phyloP scores from a whole-genome alignment of 75 land plant genomes.

The Selaginella tamariscina region DNA sequence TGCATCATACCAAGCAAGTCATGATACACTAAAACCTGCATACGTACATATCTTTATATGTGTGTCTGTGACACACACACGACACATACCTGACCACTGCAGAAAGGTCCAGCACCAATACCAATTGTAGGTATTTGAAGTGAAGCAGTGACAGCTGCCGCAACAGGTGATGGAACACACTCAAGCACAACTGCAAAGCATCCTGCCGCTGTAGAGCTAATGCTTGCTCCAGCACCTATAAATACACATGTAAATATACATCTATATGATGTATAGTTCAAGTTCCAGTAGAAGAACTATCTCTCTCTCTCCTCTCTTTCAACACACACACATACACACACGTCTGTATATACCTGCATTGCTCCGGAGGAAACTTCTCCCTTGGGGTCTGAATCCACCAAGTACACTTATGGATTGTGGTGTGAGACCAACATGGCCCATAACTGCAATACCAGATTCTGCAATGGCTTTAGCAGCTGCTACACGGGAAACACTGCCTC shows the following conservation, averaged over 20 bases:
- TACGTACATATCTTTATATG: not conserved
- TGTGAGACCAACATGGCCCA: slow-evolving; percentile 96
- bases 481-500: slow-evolving; percentile 78
- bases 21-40: slow-evolving; percentile 93
- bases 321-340: not conserved
- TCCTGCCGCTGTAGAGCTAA: slow-evolving; percentile 76
- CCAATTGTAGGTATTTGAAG: slow-evolving; percentile 88
- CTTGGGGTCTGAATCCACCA: slow-evolving; percentile 96
- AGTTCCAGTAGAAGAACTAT: too few relatives aligned
- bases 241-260: not conserved
- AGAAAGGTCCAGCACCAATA: slow-evolving; percentile 94
- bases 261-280: too few relatives aligned
- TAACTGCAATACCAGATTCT: slow-evolving; percentile 94
- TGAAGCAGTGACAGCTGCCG: slow-evolving; percentile 82
- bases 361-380: slow-evolving; percentile 69
- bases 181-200: slow-evolving; percentile 85
- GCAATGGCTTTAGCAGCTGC: slow-evolving; percentile 75
- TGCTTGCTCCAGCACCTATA: slow-evolving; percentile 85
- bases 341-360: slow-evolving; percentile 36
- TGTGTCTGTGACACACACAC: not conserved
- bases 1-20: slow-evolving; percentile 90
- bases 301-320: not conserved
- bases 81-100: slow-evolving; percentile 77
- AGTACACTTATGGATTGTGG: slow-evolving; percentile 97
- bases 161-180: slow-evolving; percentile 86